Percentiles rank a stretch among this genome's conserved stretches.
Evolutionary conservation across 495 filamentous ascomycete genomes (phyloP).

Genomic region (Articulospora tetracladia): DNA sequence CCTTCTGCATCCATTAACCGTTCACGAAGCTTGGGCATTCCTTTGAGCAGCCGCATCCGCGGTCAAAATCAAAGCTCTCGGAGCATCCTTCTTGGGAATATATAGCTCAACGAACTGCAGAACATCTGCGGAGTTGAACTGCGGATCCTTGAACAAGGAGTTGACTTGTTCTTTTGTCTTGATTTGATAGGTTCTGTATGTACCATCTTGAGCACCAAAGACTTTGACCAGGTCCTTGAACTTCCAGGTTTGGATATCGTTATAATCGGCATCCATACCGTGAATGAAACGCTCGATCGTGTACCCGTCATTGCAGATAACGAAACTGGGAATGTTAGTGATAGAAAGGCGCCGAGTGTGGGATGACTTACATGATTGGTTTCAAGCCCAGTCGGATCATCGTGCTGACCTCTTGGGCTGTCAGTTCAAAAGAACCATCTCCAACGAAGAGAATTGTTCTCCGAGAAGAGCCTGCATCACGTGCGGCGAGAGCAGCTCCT

Average conservation of each 20-base stretch:
- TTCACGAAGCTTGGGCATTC: constrained; percentile 32
- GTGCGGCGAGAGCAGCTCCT: constrained; percentile 68
- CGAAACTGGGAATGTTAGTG: constrained; percentile 37
- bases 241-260: constrained; percentile 75
- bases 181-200: constrained; percentile 62
- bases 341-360: constrained; percentile 33
- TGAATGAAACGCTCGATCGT: constrained; percentile 75
- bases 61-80: constrained; percentile 64
- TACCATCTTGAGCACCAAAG: constrained; percentile 55
- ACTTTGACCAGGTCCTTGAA: constrained; percentile 61
- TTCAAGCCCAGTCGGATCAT: constrained; percentile 76
- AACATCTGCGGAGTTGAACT: constrained; percentile 51
- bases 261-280: constrained; percentile 73
- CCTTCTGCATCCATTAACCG: background rate
- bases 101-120: constrained; percentile 79
- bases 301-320: constrained; percentile 74
- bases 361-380: constrained; percentile 56
- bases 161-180: constrained; percentile 69
- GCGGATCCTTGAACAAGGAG: constrained; percentile 59
- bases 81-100: constrained; percentile 81
- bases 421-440: constrained; percentile 83
- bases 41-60: constrained; percentile 63
- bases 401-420: constrained; percentile 80
- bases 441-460: constrained; percentile 83
- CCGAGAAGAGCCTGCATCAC: constrained; percentile 50